A percentile compares a stretch with the other conserved stretches of the same genome.
Conservation (phyloP, 345 rosid genomes). For the Linum trigynum region DNA sequence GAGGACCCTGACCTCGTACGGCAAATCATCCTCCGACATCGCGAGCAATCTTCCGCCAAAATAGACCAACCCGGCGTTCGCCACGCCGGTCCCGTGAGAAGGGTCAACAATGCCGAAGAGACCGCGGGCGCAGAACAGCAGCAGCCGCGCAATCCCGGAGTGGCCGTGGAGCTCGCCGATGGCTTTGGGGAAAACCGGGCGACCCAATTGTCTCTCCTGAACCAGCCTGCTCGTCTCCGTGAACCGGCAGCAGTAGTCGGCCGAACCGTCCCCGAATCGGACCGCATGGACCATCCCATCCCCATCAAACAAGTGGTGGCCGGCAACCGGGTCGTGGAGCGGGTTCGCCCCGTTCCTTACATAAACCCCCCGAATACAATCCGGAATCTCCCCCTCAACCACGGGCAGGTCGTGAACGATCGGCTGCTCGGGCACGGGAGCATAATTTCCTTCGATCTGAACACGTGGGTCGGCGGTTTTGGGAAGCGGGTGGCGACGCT, state of each 20-base stretch:
- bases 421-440: slow-evolving; percentile 69
- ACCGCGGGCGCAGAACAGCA: slow-evolving; percentile 69
- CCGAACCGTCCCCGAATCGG: slow-evolving; percentile 40
- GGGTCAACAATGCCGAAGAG: slow-evolving; percentile 55
- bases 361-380: slow-evolving; percentile 57
- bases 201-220: slow-evolving; percentile 57
- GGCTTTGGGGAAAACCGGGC: slow-evolving; percentile 74
- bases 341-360: slow-evolving; percentile 87
- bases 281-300: slow-evolving; percentile 94
- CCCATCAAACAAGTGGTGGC: slow-evolving; percentile 87
- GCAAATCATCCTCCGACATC: slow-evolving; percentile 86
- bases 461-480: slow-evolving; percentile 60
- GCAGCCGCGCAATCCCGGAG: slow-evolving; percentile 67
- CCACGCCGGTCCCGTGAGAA: slow-evolving; percentile 62
- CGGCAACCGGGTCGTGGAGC: slow-evolving; percentile 68
- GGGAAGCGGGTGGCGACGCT: slow-evolving; percentile 53
- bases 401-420: slow-evolving; percentile 45
- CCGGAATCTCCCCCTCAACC: slow-evolving; percentile 44
- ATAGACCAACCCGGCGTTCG: slow-evolving; percentile 81
- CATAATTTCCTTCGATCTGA: slow-evolving; percentile 73
- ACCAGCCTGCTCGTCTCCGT: slow-evolving; percentile 65
- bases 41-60: slow-evolving; percentile 62
- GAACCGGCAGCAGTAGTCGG: slow-evolving; percentile 71
- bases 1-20: slow-evolving; percentile 61
- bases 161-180: slow-evolving; percentile 92